Evolutionary conservation across 2,329 filamentous ascomycete genomes (phyloP), one percentile per base, ranked within the genome.

Genomic region (Chrysoporthe deuterocubensis): DNA sequence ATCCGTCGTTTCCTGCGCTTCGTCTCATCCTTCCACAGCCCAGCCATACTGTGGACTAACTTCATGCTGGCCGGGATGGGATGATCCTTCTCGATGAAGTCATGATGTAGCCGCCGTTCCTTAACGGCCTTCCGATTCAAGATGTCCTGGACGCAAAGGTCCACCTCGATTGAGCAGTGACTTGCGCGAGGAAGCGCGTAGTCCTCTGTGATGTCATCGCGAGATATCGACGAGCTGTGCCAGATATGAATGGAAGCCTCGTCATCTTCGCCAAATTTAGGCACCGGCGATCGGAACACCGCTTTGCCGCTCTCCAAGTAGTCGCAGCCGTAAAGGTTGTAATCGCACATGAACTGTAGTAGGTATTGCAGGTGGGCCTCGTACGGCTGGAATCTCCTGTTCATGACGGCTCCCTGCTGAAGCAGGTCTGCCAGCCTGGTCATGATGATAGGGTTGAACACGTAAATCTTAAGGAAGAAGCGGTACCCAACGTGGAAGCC

Each of bases 281-380:
- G 94, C 1, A 97, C 82, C 0, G 94, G 94, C 2, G 84, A 83
- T 65, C 96, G 88, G 75, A 97, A 97, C 40, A 81, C 84, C 1
- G 90, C 87, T 71, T 88, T 92, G 11, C 83, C 83, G 62, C 89
- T 91, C 68, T 95, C 87, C 71, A 98, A 89, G 74, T 95, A 96
- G 66, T 89, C 90, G 76, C 96, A 99, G 7, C 96, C 96, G 77
- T 97, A 98, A 72, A 99, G 83, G 76, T 97, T 99, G 82, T 96
- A 99, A 78, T 99, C 96, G 71, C 91, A 92, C 96, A 99, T 98
- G 87, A 96, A 99, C 79, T 99, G 96, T 11, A 96, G 84, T 9
- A 97, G 81, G 76, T 94, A 98, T 75, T 97, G 93, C 70, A 98
- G 79, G 77, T 99, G 96, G 21, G 92, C 94, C 79, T 99, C 96